Evolutionary conservation across 2,329 filamentous ascomycete genomes (phyloP).

Genomic region (Aspergillus versicolor): DNA sequence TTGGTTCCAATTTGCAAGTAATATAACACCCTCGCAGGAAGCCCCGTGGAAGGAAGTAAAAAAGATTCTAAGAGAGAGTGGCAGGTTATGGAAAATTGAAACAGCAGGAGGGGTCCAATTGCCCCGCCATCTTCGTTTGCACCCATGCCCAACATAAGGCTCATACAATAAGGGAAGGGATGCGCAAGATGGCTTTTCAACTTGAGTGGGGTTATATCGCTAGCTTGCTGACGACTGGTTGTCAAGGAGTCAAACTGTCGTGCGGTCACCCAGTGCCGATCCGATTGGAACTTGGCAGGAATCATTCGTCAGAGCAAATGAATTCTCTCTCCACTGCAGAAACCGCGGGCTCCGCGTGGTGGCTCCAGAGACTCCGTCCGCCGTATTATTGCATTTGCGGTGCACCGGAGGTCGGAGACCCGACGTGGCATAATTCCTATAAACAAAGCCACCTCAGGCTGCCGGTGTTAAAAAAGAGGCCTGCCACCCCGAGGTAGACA

Average conservation of each 20-base stretch:
- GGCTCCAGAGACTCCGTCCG: too few relatives aligned
- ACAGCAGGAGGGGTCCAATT: constrained; percentile 5
- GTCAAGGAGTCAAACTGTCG: too few relatives aligned
- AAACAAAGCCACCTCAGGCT: too few relatives aligned
- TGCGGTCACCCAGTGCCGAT: not conserved
- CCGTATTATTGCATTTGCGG: too few relatives aligned
- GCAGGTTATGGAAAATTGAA: not conserved
- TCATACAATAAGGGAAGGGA: not conserved
- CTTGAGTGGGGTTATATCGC: not conserved
- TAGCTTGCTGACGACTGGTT: too few relatives aligned
- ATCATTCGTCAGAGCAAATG: not conserved
- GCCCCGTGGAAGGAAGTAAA: not conserved
- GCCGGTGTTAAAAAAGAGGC: too few relatives aligned
- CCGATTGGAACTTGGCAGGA: not conserved
- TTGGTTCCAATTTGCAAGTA: not conserved
- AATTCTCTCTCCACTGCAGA: not conserved
- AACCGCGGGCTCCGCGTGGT: too few relatives aligned
- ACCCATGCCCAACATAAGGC: not conserved
- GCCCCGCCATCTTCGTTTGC: constrained; percentile 7
- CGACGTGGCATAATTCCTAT: too few relatives aligned
- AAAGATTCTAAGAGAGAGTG: not conserved
- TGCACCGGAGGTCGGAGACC: too few relatives aligned
- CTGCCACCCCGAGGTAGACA: too few relatives aligned
- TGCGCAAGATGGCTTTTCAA: not conserved
- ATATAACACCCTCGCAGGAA: not conserved